Percentiles rank a stretch among this genome's conserved stretches.
phyloP scores from a whole-genome alignment of 116 monocot genomes.

The Cymodocea nodosa region DNA sequence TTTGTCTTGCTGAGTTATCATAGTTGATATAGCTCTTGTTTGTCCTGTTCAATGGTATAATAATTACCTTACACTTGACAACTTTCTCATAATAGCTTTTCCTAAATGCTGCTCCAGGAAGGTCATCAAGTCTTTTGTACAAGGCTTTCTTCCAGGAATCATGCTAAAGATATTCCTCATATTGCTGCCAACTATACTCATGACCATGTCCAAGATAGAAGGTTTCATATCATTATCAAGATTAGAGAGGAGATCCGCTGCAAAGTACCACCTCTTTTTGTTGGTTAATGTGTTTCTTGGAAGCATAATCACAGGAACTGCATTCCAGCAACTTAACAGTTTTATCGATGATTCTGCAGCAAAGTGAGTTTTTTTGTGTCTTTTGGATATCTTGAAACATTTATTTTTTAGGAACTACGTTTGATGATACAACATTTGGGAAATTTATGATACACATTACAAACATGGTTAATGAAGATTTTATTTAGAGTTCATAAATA shows the following conservation, averaged over 20 bases:
- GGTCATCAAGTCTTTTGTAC: constrained; percentile 61
- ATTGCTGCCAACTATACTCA: constrained; percentile 69
- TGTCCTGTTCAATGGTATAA: no score
- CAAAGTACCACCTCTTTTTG: constrained; percentile 75
- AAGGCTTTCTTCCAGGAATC: constrained; percentile 90
- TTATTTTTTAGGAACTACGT: no score
- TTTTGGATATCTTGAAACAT: no score
- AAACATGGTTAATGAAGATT: no score
- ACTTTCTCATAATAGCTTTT: neutral
- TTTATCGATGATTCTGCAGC: constrained; percentile 70
- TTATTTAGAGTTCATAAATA: no score
- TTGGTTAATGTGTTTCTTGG: constrained; percentile 91
- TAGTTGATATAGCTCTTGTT: no score
- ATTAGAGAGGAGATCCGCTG: constrained; percentile 75
- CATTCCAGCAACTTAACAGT: constrained; percentile 68
- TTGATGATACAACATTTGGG: no score
- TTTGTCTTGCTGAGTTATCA: neutral
- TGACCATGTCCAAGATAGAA: constrained; percentile 91
- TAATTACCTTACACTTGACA: no score
- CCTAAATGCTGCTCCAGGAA: constrained; percentile 26
- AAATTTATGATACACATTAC: no score
- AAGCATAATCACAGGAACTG: constrained; percentile 84
- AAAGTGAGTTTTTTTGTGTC: constrained; percentile 32
- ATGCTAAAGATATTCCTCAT: constrained; percentile 80
- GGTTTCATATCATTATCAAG: constrained; percentile 57